Conservation (phyloP, 2,329 filamentous ascomycete genomes). For the Xenoacremonium recifei region DNA sequence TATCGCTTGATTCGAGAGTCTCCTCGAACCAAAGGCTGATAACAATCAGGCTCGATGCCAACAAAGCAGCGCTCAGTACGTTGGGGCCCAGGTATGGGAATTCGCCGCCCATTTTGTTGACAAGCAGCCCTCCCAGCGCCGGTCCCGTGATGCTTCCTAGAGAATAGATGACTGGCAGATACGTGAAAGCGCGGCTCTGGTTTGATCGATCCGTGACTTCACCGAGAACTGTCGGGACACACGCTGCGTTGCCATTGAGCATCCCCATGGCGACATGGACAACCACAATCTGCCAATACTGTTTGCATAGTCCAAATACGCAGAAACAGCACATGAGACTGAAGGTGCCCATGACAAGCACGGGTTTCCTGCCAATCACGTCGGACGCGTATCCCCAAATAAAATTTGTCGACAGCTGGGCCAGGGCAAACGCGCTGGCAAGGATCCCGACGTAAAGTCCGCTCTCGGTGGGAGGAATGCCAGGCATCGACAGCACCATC, state of each 20-base stretch:
- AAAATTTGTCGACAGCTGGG: slow-evolving; percentile 90
- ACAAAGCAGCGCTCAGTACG: slow-evolving; percentile 68
- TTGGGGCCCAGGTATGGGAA: slow-evolving; percentile 89
- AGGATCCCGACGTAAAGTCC: slow-evolving; percentile 89
- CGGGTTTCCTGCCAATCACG: slow-evolving; percentile 69
- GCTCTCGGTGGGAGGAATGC: slow-evolving; percentile 67
- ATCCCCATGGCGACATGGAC: slow-evolving; percentile 90
- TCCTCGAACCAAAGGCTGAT: slow-evolving; percentile 84
- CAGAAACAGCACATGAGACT: slow-evolving; percentile 79
- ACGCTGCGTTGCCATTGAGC: slow-evolving; percentile 91
- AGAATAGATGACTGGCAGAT: slow-evolving; percentile 94
- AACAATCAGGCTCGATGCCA: slow-evolving; percentile 70
- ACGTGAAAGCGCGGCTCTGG: slow-evolving; percentile 90
- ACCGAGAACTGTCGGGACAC: slow-evolving; percentile 89
- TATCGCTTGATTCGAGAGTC: slow-evolving; percentile 48
- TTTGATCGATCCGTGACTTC: slow-evolving; percentile 95
- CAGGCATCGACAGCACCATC: slow-evolving; percentile 85
- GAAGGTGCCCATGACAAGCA: slow-evolving; percentile 76
- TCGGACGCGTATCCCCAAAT: slow-evolving; percentile 57
- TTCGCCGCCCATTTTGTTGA: slow-evolving; percentile 57
- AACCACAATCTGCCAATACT: slow-evolving; percentile 78
- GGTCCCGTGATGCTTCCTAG: slow-evolving; percentile 92
- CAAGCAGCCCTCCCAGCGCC: slow-evolving; percentile 81
- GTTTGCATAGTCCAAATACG: slow-evolving; percentile 82
- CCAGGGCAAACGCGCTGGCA: slow-evolving; percentile 86